Base-by-base conservation (phyloP, 371 early-diverging fungal genomes). In the Homolaphlyctis polyrhiza region DNA sequence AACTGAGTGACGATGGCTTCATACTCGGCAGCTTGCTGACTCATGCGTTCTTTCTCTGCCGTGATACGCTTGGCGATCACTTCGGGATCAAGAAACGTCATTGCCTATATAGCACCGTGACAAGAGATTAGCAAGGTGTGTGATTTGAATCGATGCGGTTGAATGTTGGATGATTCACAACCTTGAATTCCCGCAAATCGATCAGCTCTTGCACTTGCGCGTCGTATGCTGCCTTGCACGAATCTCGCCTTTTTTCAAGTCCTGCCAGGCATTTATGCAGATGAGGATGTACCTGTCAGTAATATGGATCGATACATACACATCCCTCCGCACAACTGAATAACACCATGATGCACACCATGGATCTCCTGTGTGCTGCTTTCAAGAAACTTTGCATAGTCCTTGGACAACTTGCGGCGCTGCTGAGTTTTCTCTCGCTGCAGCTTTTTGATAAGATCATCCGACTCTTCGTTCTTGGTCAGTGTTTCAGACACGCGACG, bases 161-260 rank as follows among this genome's bases (percentile, higher is more conserved):
- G 47, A 18, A 47, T 47, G 8, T 47, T 25, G 25, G 8, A 18
- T n/a, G 47, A 3, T 8, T 3, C 39, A 39, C 18, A 25, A 47
- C 55, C n/a, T 55, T 55, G n/a, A 55, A 35, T 49, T 63, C 72
- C 54, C 65, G 48, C 49, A 72, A 66, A n/a, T 69, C 69, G 18
- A 66, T 45, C 32, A 69, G 63, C 29, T 64, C 64, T 25, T 66
- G 33, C 30, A 69, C 60, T 25, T 72, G 69, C 23, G 27, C 29
- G 6, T 64, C 49, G 28, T 65, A 55, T 27, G 33, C 14, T n/a
- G n/a, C n/a, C n/a, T n/a, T n/a, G n/a, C n/a, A n/a, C n/a, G n/a
- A n/a, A n/a, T n/a, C n/a, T n/a, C n/a, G n/a, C n/a, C n/a, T n/a
- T n/a, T n/a, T n/a, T n/a, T n/a, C n/a, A n/a, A n/a, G n/a, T n/a